A percentile compares a stretch with the other conserved stretches of the same genome.
These are phyloP conservation scores for Citrus inodora DNA, from an alignment of 345 rosid genomes.

Conservation along the genomic window DNA sequence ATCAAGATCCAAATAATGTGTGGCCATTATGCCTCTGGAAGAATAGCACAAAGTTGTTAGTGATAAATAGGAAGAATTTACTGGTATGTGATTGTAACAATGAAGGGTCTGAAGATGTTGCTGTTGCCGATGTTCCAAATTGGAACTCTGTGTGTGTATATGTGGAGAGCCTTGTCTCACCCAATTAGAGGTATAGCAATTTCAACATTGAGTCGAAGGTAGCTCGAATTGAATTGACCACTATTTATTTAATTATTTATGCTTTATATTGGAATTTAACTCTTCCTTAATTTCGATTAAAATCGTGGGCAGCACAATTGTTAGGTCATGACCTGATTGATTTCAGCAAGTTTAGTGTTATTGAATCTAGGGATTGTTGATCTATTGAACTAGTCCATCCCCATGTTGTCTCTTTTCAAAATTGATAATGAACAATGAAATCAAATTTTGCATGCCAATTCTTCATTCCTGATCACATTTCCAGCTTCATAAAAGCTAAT, in stretches of 20 bases:
- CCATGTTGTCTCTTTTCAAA: too few relatives aligned
- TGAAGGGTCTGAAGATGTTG: background rate
- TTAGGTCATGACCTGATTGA: too few relatives aligned
- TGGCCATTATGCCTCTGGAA: background rate
- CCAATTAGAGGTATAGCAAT: background rate
- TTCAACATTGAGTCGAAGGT: background rate
- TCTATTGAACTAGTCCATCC: too few relatives aligned
- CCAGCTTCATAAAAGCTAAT: too few relatives aligned
- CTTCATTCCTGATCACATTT: too few relatives aligned
- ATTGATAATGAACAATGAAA: too few relatives aligned
- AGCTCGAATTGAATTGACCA: background rate
- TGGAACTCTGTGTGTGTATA: background rate
- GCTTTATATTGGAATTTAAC: background rate
- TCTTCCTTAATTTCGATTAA: background rate
- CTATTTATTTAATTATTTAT: background rate
- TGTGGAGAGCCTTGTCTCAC: slow-evolving; percentile 4
- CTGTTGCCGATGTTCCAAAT: background rate
- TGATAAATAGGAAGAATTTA: background rate
- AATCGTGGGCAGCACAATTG: too few relatives aligned
- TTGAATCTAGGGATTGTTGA: too few relatives aligned
- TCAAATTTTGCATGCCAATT: too few relatives aligned
- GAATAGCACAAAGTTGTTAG: background rate
- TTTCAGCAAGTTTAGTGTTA: too few relatives aligned
- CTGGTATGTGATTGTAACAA: background rate
- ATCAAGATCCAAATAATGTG: background rate